Evolutionary conservation across 148 eudicot species (phyloP), one percentile per base, ranked within the genome.

Genomic region (Fallopia convolvulus): DNA sequence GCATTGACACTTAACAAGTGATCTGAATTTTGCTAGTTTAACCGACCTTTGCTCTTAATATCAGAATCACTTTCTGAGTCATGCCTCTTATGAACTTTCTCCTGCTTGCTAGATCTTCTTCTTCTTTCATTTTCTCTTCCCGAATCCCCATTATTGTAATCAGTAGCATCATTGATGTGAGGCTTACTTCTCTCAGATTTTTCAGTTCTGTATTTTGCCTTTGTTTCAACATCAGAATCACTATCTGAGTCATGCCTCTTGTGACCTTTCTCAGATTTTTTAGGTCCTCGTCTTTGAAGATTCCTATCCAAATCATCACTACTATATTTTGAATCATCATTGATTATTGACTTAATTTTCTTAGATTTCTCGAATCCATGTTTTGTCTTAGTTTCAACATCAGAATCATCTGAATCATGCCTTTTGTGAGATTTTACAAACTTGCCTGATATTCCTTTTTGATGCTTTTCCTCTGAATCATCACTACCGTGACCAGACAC

Each of bases 1-100:
- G n/a, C n/a, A n/a, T n/a, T n/a, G n/a, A n/a, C n/a, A n/a, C n/a
- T n/a, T n/a, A n/a, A n/a, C n/a, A n/a, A n/a, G n/a, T n/a, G n/a
- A n/a, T n/a, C n/a, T n/a, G n/a, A n/a, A n/a, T n/a, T n/a, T n/a
- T n/a, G n/a, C n/a, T n/a, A n/a, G n/a, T n/a, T n/a, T n/a, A n/a
- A 77, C 49, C 78, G 48, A 32, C 79, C 77, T 41, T 47, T 44
- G 14, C 71, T 65, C 61, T 74, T 65, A 46, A 60, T 30, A 3
- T 86, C 83, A 20, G 85, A 81, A 48, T 81, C 83, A 72, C 79
- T 82, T 73, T 80, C 88, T 50, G n/a, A n/a, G n/a, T 83, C 84
- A 71, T 61, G 76, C 76, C 84, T 81, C 68, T 76, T 77, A 3
- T 53, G 65, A 23, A 77, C 36, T 76, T 73, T 73, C 20, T 12